These are phyloP conservation scores for Chrysoporthe deuterocubensis DNA, from an alignment of 2,329 filamentous ascomycete species.

Conservation along the genomic window DNA sequence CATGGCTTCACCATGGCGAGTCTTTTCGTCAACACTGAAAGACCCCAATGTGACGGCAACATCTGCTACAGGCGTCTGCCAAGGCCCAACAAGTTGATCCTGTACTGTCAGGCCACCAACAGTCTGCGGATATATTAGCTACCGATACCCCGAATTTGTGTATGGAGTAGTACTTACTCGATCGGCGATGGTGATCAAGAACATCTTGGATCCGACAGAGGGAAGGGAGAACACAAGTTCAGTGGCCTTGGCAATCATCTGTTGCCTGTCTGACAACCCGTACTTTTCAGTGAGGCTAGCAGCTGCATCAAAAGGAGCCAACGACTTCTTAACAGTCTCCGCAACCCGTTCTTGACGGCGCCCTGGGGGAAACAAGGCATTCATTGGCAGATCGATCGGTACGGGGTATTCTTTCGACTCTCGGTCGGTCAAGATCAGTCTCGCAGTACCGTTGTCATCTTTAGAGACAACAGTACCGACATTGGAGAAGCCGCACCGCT, in stretches of 20 bases:
- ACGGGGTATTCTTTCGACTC: slow-evolving; percentile 73
- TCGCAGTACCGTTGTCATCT: slow-evolving; percentile 66
- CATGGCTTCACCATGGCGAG: slow-evolving; percentile 91
- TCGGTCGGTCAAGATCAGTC: slow-evolving; percentile 79
- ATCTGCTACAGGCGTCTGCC: slow-evolving; percentile 93
- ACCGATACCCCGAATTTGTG: not conserved
- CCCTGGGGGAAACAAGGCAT: slow-evolving; percentile 84
- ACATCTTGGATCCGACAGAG: slow-evolving; percentile 93
- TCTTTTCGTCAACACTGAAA: slow-evolving; percentile 66
- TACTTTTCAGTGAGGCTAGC: slow-evolving; percentile 68
- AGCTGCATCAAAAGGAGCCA: slow-evolving; percentile 73
- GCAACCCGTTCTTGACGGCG: slow-evolving; percentile 80
- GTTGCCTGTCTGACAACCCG: slow-evolving; percentile 38
- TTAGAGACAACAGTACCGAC: slow-evolving; percentile 76
- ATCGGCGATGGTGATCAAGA: slow-evolving; percentile 96
- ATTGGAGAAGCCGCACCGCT: slow-evolving; percentile 90
- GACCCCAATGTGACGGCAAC: slow-evolving; percentile 90
- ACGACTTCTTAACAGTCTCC: slow-evolving; percentile 66
- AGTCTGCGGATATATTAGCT: slow-evolving; percentile 44
- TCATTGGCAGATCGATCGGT: slow-evolving; percentile 89
- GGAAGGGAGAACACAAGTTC: slow-evolving; percentile 83
- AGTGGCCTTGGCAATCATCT: slow-evolving; percentile 62
- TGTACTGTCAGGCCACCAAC: slow-evolving; percentile 87
- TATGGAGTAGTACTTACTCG: slow-evolving; percentile 43
- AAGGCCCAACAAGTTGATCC: slow-evolving; percentile 95